These are phyloP conservation scores for Cladophialophora bantiana DNA, from an alignment of 2,329 filamentous ascomycete species.

Conservation along the genomic window DNA sequence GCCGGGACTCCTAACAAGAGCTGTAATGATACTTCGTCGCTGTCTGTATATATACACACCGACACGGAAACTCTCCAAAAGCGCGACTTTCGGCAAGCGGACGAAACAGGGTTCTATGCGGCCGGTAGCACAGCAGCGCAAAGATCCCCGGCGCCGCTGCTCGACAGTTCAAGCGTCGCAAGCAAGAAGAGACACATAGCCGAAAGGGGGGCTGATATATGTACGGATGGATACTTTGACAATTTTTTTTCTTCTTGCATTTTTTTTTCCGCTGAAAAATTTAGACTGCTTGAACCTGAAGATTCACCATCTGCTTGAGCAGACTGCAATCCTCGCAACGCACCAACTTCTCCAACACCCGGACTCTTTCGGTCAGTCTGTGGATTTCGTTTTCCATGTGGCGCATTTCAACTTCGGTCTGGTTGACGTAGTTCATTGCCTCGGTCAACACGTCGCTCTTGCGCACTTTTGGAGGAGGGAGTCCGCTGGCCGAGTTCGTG, in stretches of 20 bases:
- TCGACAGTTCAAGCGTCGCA: not conserved
- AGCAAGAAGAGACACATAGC: not conserved
- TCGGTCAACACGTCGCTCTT: conserved; percentile 41
- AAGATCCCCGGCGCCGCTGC: not conserved
- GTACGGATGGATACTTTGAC: not conserved
- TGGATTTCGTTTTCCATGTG: conserved; percentile 39
- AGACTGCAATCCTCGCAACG: conserved; percentile 38
- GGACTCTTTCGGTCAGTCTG: conserved; percentile 35
- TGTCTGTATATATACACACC: not conserved
- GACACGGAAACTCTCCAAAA: not conserved
- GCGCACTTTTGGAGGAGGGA: conserved; percentile 34
- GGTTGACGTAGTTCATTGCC: conserved; percentile 41
- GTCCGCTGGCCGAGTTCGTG: conserved; percentile 6
- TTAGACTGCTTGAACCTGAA: conserved; percentile 34
- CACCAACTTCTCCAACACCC: conserved; percentile 37
- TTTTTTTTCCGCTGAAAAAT: not conserved
- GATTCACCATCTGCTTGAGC: conserved; percentile 37
- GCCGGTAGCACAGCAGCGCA: not conserved
- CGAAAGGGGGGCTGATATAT: not conserved
- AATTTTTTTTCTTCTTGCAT: not conserved
- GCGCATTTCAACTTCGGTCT: conserved; percentile 40
- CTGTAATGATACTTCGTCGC: too few relatives aligned
- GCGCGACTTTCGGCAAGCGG: too few relatives aligned
- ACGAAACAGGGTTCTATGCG: too few relatives aligned
- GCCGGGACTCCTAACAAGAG: too few relatives aligned